phyloP scores from a whole-genome alignment of 257 asterid species.

The Solanum piurae region DNA sequence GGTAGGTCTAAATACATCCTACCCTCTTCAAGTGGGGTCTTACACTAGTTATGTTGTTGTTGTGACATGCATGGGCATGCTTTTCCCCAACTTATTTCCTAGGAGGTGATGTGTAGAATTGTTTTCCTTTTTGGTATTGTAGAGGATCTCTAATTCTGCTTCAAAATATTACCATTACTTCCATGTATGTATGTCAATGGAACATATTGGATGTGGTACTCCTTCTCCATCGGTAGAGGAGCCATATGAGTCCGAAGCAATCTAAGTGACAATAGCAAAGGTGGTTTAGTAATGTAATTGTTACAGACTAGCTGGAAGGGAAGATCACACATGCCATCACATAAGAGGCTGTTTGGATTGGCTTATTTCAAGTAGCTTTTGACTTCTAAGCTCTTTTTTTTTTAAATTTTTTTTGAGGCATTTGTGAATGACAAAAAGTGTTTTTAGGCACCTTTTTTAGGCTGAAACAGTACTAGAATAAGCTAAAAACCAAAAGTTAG shows the following conservation, averaged over 20 bases:
- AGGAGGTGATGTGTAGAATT: background rate
- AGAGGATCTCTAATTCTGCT: background rate
- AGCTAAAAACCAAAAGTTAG: background rate
- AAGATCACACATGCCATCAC: background rate
- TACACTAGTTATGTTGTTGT: background rate
- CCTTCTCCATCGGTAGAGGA: background rate
- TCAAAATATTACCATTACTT: background rate
- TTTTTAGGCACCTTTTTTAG: background rate
- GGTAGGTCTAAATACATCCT: background rate
- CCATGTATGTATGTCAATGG: background rate
- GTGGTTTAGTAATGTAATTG: background rate
- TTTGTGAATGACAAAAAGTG: background rate
- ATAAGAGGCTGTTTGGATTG: background rate
- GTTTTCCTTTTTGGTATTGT: background rate
- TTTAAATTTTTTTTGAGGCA: background rate
- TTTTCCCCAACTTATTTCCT: background rate
- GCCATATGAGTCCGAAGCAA: background rate
- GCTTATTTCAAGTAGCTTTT: background rate
- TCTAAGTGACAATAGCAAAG: background rate
- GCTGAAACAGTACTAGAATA: background rate
- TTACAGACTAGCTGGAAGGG: background rate
- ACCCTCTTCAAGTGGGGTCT: background rate
- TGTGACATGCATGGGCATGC: background rate
- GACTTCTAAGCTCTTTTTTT: no score
- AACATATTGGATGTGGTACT: background rate